Base-by-base conservation (phyloP, 345 rosid genomes). In the Noccaea caerulescens region DNA sequence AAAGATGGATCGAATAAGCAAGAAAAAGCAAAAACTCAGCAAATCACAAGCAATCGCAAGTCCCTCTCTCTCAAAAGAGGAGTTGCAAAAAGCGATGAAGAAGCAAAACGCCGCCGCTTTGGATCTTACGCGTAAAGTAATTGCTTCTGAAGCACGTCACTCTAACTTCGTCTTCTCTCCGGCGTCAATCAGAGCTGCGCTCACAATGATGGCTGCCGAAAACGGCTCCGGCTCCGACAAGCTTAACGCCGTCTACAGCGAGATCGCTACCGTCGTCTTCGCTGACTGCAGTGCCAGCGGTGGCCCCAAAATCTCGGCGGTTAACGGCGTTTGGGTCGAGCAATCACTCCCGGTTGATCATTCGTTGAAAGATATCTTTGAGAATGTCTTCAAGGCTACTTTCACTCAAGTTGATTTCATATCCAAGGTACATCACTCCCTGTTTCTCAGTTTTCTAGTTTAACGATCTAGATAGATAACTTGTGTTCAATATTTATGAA, bases 251-350 rank as follows among this genome's bases (percentile, higher is more conserved):
- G 30, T 60, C 41, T 49, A 2, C 39, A n/a, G 10, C 30, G 10
- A 59, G 11, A n/a, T 27, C 1, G 51, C 51, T 59, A 14, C 25
- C 1, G 5, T 46, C 11, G 67, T 50, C 2, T 30, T 59, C 5
- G 39, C 50, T 23, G 46, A 58, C 18, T 66, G 16, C 0, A 20
- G 34, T 4, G 14, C 2, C 0, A 36, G 2, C 3, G 58, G 67
- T 36, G 74, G 74, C 11, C 67, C 67, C 1, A 46, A 39, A 7
- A 50, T 70, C 30, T 1, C 47, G 7, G 10, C 39, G 0, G 1
- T 51, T 10, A 47, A 68, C 8, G 67, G 74, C 14, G 2, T 49
- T 13, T 70, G 67, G 74, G 18, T 60, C 5, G 67, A 70, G 8
- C 37, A 47, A 58, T 20, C 66, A 10, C 58, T 34, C 10, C 34